phyloP scores from a whole-genome alignment of 345 rosid genomes.

The Schrenkiella parvula region DNA sequence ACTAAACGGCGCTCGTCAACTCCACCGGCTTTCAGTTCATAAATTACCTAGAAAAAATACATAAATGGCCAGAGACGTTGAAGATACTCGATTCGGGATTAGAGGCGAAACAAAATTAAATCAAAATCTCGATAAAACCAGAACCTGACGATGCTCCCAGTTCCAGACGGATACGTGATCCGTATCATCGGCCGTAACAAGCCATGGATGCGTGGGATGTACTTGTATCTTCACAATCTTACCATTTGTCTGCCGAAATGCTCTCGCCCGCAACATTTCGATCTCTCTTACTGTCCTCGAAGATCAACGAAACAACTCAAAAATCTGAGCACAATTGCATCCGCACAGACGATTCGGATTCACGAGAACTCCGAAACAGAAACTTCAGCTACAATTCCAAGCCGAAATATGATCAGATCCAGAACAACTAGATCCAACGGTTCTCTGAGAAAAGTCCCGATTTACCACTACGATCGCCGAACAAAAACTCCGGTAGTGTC shows the following conservation, averaged over 20 bases:
- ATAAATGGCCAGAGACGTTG: not conserved
- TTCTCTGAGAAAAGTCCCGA: not conserved
- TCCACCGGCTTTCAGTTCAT: conserved; percentile 95
- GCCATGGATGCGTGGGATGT: conserved; percentile 99
- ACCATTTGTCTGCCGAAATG: conserved; percentile 74
- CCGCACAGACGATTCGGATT: conserved; percentile 5
- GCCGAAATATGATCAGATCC: conserved; percentile 5
- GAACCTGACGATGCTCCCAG: conserved; percentile 98
- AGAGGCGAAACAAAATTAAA: not conserved
- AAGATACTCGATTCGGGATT: not conserved
- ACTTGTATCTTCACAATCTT: conserved; percentile 93
- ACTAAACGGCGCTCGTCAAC: conserved; percentile 96
- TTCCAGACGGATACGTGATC: conserved; percentile 99
- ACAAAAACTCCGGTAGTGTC: conserved; percentile 9
- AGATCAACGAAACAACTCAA: conserved; percentile 15
- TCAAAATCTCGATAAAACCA: not conserved
- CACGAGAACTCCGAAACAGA: not conserved
- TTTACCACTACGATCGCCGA: conserved; percentile 18
- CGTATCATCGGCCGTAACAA: conserved; percentile 89
- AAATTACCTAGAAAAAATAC: conserved; percentile 54
- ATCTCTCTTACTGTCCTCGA: not conserved
- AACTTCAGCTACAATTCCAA: not conserved
- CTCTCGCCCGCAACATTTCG: conserved; percentile 81
- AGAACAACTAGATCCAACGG: conserved; percentile 19
- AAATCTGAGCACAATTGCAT: conserved; percentile 19